Evolutionary conservation across 228 moss, liverwort and hornwort species (phyloP).

Genomic region (Sphagnum magellanicum): DNA sequence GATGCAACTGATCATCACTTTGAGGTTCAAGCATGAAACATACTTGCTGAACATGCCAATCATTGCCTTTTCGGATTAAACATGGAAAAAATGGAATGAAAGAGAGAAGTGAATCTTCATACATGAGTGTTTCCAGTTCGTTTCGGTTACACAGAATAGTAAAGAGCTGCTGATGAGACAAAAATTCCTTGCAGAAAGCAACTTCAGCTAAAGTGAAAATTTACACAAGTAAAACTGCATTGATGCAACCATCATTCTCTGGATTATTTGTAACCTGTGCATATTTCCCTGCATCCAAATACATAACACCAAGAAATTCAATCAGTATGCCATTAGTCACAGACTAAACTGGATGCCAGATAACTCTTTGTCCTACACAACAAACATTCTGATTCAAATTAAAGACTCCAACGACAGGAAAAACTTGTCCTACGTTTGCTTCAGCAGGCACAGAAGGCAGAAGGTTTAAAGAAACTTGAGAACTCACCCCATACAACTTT

Average conservation of each 20-base stretch:
- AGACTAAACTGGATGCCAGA: background rate
- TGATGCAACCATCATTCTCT: conserved; percentile 98
- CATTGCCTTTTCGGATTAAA: too few species aligned
- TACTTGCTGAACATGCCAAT: too few species aligned
- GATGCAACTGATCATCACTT: too few species aligned
- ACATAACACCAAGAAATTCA: background rate
- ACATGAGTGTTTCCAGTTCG: too few species aligned
- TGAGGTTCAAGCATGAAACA: too few species aligned
- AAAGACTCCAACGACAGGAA: background rate
- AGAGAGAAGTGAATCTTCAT: too few species aligned
- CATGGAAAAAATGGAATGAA: too few species aligned
- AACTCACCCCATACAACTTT: conserved; percentile 95
- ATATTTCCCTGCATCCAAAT: conserved; percentile 57
- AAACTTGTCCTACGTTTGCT: background rate
- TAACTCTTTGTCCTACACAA: background rate
- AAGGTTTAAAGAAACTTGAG: background rate
- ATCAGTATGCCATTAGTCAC: background rate
- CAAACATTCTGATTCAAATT: background rate
- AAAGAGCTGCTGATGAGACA: too few species aligned
- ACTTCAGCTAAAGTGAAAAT: too few species aligned
- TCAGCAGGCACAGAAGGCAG: background rate
- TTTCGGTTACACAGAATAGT: too few species aligned
- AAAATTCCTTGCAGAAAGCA: too few species aligned
- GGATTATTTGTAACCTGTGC: conserved; percentile 99
- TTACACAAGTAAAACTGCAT: conserved; percentile 83